Percentiles rank a stretch among this genome's conserved stretches.
phyloP scores from a whole-genome alignment of 345 rosid genomes.

The Corchorus capsularis region DNA sequence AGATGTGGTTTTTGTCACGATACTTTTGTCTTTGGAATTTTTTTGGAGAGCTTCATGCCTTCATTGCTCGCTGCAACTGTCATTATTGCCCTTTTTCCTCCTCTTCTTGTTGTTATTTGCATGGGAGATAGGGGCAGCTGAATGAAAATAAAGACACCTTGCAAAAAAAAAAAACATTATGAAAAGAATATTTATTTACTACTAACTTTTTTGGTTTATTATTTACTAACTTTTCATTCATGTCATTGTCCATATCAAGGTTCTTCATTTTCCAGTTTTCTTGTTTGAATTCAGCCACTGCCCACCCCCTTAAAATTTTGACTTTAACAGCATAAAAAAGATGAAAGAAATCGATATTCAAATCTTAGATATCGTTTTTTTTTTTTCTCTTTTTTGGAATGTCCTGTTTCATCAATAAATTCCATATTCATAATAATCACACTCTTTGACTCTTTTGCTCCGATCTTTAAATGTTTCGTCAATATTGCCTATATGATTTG shows the following conservation, averaged over 20 bases:
- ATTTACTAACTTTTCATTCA: no score
- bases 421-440: background rate
- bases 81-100: background rate
- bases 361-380: background rate
- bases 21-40: background rate
- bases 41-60: background rate
- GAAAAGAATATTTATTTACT: background rate
- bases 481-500: no score
- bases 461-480: background rate
- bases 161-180: background rate
- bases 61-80: background rate
- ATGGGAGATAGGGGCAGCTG: constrained; percentile 2
- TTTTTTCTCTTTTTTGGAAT: background rate
- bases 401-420: background rate
- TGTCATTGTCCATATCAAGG: background rate
- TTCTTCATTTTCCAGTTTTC: background rate
- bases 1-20: background rate
- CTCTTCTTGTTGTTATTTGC: background rate
- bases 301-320: background rate
- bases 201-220: no score
- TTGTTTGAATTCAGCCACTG: background rate
- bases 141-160: background rate
- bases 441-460: background rate
- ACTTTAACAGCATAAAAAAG: background rate
- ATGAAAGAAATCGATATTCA: background rate